These are phyloP conservation scores for Pythium phragmiticola DNA, from an alignment of 352 stramenopile species.

Conservation along the genomic window DNA sequence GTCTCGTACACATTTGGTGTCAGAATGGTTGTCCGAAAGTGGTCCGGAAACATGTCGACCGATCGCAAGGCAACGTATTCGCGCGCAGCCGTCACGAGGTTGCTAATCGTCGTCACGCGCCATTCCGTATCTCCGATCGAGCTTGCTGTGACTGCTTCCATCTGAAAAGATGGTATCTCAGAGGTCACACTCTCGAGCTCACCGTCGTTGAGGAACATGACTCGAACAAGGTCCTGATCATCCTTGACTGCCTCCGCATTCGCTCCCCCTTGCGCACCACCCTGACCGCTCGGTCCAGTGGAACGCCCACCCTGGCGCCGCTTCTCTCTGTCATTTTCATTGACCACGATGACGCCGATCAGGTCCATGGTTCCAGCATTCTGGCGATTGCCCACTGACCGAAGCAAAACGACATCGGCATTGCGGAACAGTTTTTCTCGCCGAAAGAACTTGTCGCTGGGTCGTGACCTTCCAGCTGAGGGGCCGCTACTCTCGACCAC, in stretches of 20 bases:
- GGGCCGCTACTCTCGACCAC: conserved; percentile 54
- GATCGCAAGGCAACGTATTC: conserved; percentile 84
- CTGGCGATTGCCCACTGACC: conserved; percentile 34
- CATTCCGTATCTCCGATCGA: conserved; percentile 75
- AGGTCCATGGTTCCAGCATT: conserved; percentile 53
- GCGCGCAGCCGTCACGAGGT: conserved; percentile 74
- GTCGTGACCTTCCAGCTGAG: conserved; percentile 19
- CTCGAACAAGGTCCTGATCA: conserved; percentile 64
- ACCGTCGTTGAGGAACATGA: conserved; percentile 80
- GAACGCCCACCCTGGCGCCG: conserved; percentile 35
- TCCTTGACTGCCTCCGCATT: conserved; percentile 38
- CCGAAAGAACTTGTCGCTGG: conserved; percentile 22
- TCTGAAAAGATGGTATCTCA: conserved; percentile 59
- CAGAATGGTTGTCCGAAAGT: conserved; percentile 76
- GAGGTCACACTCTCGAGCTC: conserved; percentile 70
- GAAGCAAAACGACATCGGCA: conserved; percentile 72
- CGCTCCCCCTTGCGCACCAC: conserved; percentile 15
- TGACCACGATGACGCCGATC: conserved; percentile 75
- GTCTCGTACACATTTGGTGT: conserved; percentile 80
- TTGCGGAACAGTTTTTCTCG: conserved; percentile 73
- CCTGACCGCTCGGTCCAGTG: not conserved
- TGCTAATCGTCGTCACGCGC: conserved; percentile 72
- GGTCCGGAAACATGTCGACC: conserved; percentile 80
- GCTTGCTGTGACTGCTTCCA: conserved; percentile 59
- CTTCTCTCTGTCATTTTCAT: conserved; percentile 63